Evolutionary conservation across 75 land plant species (phyloP).

Genomic region (Isoetes taiwanensis): DNA sequence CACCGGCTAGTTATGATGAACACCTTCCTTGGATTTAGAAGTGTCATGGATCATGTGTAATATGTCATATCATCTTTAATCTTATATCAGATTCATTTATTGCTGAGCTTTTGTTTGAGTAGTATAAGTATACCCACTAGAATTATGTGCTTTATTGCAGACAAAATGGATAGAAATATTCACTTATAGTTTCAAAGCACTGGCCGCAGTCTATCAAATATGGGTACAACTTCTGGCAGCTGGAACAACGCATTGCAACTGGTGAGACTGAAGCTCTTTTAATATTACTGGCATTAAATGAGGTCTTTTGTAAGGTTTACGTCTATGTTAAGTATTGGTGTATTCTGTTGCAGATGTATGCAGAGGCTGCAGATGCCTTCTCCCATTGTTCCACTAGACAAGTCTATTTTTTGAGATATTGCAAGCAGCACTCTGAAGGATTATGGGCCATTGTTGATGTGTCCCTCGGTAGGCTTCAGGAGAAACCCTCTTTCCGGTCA

Average conservation of each 20-base stretch:
- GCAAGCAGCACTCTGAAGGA: slow-evolving; percentile 41
- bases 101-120: neutral
- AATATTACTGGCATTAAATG: neutral
- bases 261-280: slow-evolving; percentile 4
- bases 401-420: slow-evolving; percentile 42
- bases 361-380: slow-evolving; percentile 60
- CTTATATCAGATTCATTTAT: neutral
- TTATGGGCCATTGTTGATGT: slow-evolving; percentile 66
- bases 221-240: slow-evolving; percentile 24
- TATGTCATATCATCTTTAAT: neutral
- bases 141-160: slow-evolving; percentile 19
- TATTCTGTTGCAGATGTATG: slow-evolving; percentile 51
- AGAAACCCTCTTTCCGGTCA: slow-evolving; percentile 31
- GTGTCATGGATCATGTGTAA: no score
- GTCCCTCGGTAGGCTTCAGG: slow-evolving; percentile 45
- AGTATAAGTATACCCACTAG: neutral
- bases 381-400: slow-evolving; percentile 64
- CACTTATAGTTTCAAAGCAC: slow-evolving; percentile 25
- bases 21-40: no score
- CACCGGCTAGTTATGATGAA: slow-evolving; percentile 57
- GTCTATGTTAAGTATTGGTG: neutral
- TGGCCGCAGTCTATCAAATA: slow-evolving; percentile 24
- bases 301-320: neutral
- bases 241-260: slow-evolving; percentile 33
- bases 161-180: slow-evolving; percentile 25